Conservation (phyloP, 2,329 filamentous ascomycete species). For the Pyricularia pennisetigena region DNA sequence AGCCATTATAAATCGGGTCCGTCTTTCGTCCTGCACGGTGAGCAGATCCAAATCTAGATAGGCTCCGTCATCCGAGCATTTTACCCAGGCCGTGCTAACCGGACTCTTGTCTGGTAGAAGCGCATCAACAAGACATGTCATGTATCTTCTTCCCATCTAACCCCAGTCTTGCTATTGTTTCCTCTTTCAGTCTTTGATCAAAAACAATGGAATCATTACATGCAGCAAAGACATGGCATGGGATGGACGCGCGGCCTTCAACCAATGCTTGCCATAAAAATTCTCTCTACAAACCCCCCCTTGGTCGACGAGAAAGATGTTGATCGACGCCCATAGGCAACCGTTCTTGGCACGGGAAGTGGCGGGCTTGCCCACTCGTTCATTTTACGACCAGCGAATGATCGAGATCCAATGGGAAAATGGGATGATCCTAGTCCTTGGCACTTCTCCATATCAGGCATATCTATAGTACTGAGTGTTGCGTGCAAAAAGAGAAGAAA, state of each 20-base stretch:
- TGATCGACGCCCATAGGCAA: slow-evolving; percentile 6
- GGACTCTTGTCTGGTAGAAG: too few relatives aligned
- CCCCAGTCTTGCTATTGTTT: too few relatives aligned
- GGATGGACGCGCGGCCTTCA: neutral
- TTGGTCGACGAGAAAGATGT: neutral
- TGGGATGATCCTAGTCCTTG: neutral
- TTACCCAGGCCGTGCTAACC: neutral
- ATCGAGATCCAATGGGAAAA: neutral
- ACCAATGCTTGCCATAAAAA: neutral
- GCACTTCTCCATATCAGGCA: neutral
- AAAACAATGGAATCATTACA: neutral
- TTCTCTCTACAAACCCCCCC: neutral
- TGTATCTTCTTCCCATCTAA: neutral
- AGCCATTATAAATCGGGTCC: neutral
- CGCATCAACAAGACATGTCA: too few relatives aligned
- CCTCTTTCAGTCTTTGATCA: neutral
- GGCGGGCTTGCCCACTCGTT: neutral
- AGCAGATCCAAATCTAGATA: neutral
- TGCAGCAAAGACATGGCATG: neutral
- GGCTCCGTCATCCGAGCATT: neutral
- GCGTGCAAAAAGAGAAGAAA: neutral
- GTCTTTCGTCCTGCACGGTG: neutral
- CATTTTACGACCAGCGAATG: neutral
- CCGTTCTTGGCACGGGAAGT: neutral
- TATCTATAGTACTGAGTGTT: neutral